Conservation (phyloP, 2,329 filamentous ascomycete species). For the Monilinia fructigena region DNA sequence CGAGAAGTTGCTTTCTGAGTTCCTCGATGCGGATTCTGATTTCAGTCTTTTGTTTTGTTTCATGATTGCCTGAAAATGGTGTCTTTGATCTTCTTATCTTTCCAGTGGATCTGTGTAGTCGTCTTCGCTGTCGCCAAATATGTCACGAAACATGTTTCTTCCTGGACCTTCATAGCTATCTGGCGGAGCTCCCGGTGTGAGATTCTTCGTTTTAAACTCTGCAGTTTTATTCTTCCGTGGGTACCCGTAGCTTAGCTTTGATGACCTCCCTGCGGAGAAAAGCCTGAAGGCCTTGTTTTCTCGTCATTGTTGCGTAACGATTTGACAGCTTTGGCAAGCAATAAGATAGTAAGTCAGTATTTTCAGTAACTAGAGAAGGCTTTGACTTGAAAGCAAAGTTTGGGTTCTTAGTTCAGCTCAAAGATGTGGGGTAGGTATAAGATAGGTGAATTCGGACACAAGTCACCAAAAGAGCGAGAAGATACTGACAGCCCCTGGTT, state of each 20-base stretch:
- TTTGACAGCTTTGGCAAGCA: neutral
- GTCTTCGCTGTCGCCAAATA: constrained; percentile 16
- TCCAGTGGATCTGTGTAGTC: neutral
- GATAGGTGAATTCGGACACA: constrained; percentile 2
- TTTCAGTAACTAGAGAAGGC: neutral
- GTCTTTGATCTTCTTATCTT: neutral
- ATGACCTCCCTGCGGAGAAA: constrained; percentile 25
- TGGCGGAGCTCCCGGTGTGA: neutral
- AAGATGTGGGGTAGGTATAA: neutral
- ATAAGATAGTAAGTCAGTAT: neutral
- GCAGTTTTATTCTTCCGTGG: neutral
- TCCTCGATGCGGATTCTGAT: constrained; percentile 4
- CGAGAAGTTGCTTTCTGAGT: constrained; percentile 13
- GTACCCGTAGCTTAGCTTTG: constrained; percentile 19
- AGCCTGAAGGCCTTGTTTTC: constrained; percentile 12
- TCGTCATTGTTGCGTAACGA: neutral
- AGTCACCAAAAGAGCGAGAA: no score
- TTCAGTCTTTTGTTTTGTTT: constrained; percentile 4
- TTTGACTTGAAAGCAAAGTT: neutral
- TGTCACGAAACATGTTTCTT: neutral
- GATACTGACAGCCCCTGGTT: neutral
- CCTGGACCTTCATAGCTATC: neutral
- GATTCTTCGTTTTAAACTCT: neutral
- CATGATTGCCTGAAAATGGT: neutral
- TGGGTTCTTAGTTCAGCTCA: neutral